Percentiles rank a stretch among this genome's conserved stretches.
phyloP scores from a whole-genome alignment of 495 filamentous ascomycete species.

The Durotheca rogersii region DNA sequence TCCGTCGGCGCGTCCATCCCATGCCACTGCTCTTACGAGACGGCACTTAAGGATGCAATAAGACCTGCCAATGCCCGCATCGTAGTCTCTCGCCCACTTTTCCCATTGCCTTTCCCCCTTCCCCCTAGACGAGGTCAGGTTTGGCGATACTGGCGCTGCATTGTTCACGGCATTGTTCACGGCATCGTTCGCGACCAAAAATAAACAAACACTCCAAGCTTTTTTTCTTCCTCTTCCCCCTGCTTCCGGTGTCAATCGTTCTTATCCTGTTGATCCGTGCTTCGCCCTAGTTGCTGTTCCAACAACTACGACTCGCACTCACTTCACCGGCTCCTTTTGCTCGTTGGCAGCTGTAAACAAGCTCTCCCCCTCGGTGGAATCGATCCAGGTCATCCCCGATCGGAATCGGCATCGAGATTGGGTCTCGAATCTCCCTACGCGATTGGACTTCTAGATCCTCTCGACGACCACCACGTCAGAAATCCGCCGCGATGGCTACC shows the following conservation, averaged over 20 bases:
- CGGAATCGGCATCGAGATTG: constrained; percentile 15
- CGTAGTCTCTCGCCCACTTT: constrained; percentile 34
- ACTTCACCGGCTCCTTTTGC: too few species aligned
- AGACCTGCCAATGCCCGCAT: constrained; percentile 33
- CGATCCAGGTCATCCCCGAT: constrained; percentile 17
- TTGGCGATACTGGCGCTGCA: constrained; percentile 11
- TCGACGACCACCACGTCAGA: background rate
- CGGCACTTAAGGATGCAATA: constrained; percentile 32
- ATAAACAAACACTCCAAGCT: constrained; percentile 35
- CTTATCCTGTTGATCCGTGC: constrained; percentile 10
- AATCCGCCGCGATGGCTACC: constrained; percentile 42
- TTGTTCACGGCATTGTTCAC: background rate
- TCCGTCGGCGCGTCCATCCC: constrained; percentile 29
- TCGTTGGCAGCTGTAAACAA: constrained; percentile 14
- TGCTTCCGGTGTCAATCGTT: constrained; percentile 7
- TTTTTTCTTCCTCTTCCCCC: constrained; percentile 10
- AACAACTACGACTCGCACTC: too few species aligned
- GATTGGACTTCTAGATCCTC: constrained; percentile 14
- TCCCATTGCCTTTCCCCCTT: constrained; percentile 24
- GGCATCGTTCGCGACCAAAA: constrained; percentile 23
- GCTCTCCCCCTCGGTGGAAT: constrained; percentile 14
- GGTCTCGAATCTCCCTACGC: constrained; percentile 9
- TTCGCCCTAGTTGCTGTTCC: too few species aligned
- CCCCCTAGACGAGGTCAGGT: constrained; percentile 10
- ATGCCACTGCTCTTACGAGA: constrained; percentile 10